Percentiles rank a stretch among this genome's conserved stretches.
Evolutionary conservation across 495 filamentous ascomycete genomes (phyloP).

Genomic region (Massariosphaeria phaeospora): DNA sequence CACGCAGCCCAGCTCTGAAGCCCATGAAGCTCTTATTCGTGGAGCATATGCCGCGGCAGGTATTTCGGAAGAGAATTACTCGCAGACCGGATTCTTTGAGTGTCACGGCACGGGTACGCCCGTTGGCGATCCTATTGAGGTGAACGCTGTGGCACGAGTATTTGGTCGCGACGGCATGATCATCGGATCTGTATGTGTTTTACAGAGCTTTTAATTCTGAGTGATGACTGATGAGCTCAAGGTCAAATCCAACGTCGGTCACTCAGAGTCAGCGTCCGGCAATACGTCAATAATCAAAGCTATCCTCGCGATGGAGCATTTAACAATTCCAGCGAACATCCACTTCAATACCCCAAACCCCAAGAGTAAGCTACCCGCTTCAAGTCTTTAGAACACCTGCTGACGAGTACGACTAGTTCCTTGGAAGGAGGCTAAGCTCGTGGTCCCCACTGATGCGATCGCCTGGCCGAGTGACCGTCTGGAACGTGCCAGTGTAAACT

Average conservation of each 20-base stretch:
- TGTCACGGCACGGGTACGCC: slow-evolving; percentile 42
- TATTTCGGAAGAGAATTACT: slow-evolving; percentile 8
- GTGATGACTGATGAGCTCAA: background rate
- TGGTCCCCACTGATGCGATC: slow-evolving; percentile 19
- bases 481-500: slow-evolving; percentile 35
- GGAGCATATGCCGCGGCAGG: slow-evolving; percentile 17
- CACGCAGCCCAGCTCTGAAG: slow-evolving; percentile 1
- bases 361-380: slow-evolving; percentile 4
- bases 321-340: slow-evolving; percentile 40
- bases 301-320: slow-evolving; percentile 6
- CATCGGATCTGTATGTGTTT: slow-evolving; percentile 28
- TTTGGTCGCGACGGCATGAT: slow-evolving; percentile 36
- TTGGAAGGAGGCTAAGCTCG: slow-evolving; percentile 17
- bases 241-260: slow-evolving; percentile 43
- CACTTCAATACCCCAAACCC: slow-evolving; percentile 36
- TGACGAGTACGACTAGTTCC: too few species aligned
- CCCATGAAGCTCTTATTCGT: slow-evolving; percentile 14
- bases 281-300: slow-evolving; percentile 39
- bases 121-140: slow-evolving; percentile 43
- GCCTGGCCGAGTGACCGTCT: slow-evolving; percentile 36
- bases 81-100: slow-evolving; percentile 38
- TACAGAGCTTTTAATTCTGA: background rate
- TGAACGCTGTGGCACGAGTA: slow-evolving; percentile 43
- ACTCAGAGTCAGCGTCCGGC: slow-evolving; percentile 40
- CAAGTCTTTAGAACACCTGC: too few species aligned